A percentile compares a stretch with the other conserved stretches of the same genome.
These are phyloP conservation scores for Cytospora piceae DNA, from an alignment of 2,329 filamentous ascomycete species.

Conservation along the genomic window DNA sequence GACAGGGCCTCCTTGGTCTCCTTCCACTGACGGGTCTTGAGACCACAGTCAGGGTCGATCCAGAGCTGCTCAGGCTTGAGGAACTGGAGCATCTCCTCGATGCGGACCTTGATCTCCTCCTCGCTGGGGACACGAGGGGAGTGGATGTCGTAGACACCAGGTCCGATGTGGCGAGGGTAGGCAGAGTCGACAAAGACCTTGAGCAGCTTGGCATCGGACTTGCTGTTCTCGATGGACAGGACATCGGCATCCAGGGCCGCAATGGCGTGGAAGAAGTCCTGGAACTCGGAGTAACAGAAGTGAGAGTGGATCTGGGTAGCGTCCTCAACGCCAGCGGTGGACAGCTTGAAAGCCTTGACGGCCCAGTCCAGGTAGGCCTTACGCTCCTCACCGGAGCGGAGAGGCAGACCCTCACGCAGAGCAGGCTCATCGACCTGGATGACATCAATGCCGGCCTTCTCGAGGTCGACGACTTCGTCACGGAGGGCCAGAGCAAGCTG, in stretches of 20 bases:
- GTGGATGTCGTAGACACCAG: conserved; percentile 99
- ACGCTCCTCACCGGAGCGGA: conserved; percentile 90
- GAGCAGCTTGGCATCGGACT: conserved; percentile 98
- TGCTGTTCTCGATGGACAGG: conserved; percentile 99
- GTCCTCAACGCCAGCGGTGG: conserved; percentile 90
- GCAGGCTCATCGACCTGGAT: conserved; percentile 99
- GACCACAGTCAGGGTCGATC: conserved; percentile 99
- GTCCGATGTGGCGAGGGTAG: conserved; percentile 97
- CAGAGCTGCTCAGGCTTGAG: conserved; percentile 98
- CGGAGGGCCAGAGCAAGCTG: conserved; percentile 98
- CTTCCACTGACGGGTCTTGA: conserved; percentile 98
- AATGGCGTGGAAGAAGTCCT: conserved; percentile 99
- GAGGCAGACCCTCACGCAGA: conserved; percentile 98
- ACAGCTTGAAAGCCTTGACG: conserved; percentile 96
- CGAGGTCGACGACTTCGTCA: conserved; percentile 97
- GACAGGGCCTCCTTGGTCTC: conserved; percentile 95
- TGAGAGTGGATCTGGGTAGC: conserved; percentile 99
- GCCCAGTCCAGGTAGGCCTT: conserved; percentile 97
- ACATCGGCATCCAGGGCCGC: conserved; percentile 97
- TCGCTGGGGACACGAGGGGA: conserved; percentile 94
- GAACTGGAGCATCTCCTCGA: conserved; percentile 97
- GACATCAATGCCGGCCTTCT: conserved; percentile 93
- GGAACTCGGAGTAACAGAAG: conserved; percentile 99
- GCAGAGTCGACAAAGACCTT: conserved; percentile 97
- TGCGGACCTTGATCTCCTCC: conserved; percentile 97